Evolutionary conservation across 768 basidiomycete species (phyloP).

Genomic region (Tephrocybe sp.): DNA sequence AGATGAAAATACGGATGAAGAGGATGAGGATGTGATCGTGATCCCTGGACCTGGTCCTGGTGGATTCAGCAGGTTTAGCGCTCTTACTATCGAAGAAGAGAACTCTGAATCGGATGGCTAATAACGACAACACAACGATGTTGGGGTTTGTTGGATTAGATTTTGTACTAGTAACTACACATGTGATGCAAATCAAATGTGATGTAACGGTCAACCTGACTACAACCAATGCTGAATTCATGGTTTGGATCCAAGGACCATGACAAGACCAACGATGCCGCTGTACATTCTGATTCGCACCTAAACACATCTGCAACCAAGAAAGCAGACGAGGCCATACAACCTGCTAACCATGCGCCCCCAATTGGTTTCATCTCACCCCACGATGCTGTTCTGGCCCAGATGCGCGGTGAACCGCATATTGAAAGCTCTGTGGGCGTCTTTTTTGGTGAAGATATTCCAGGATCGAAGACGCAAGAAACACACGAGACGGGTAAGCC

Average conservation of each 20-base stretch:
- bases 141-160: too few relatives aligned
- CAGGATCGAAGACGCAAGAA: constrained; percentile 1
- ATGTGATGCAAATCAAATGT: too few relatives aligned
- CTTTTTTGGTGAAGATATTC: constrained; percentile 6
- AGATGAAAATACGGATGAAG: constrained; percentile 20
- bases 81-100: constrained; percentile 31
- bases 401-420: constrained; percentile 37
- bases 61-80: constrained; percentile 38
- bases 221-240: constrained; percentile 3
- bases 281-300: neutral
- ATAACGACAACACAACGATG: too few relatives aligned
- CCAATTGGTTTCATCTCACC: constrained; percentile 41
- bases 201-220: constrained; percentile 1
- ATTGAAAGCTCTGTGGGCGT: constrained; percentile 12
- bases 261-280: constrained; percentile 2
- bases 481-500: constrained; percentile 1
- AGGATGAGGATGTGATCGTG: too few relatives aligned
- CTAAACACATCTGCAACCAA: neutral
- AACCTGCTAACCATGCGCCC: neutral
- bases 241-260: constrained; percentile 8
- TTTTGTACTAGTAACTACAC: too few relatives aligned
- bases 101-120: too few relatives aligned
- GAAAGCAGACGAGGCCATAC: neutral
- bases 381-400: constrained; percentile 62
- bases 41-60: too few relatives aligned